phyloP scores from a whole-genome alignment of 2,329 filamentous ascomycete species.

The Neoarthrinium moseri region DNA sequence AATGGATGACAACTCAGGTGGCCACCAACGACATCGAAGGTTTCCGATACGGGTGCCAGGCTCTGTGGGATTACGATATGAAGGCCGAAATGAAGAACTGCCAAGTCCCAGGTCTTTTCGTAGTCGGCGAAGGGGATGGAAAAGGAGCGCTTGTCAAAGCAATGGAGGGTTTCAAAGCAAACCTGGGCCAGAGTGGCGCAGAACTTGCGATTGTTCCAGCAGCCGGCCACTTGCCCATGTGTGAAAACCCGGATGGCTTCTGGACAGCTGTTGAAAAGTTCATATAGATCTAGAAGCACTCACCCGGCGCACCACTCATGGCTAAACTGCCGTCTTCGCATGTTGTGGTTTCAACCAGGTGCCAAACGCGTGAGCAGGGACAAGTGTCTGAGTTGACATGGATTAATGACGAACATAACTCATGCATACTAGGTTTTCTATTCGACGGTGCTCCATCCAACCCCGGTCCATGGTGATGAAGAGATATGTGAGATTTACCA shows the following conservation, averaged over 20 bases:
- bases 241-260: constrained; percentile 69
- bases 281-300: too few species aligned
- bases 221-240: constrained; percentile 83
- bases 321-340: too few species aligned
- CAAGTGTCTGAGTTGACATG: too few species aligned
- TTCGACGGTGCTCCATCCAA: too few species aligned
- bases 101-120: constrained; percentile 61
- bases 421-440: too few species aligned
- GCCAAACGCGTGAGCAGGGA: too few species aligned
- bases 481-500: too few species aligned
- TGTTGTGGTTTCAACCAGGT: too few species aligned
- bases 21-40: constrained; percentile 67
- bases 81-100: constrained; percentile 52
- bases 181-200: constrained; percentile 52
- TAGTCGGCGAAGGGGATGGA: constrained; percentile 73
- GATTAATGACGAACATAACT: too few species aligned
- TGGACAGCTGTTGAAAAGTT: constrained; percentile 62
- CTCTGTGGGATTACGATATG: constrained; percentile 71
- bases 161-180: constrained; percentile 71
- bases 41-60: constrained; percentile 66
- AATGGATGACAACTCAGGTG: constrained; percentile 67
- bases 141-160: constrained; percentile 69
- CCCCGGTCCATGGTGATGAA: too few species aligned
- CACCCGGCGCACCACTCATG: too few species aligned
- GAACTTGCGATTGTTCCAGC: constrained; percentile 65